Evolutionary conservation across 176 grass and related monocot genomes (phyloP).

Genomic region (Alloteropsis semialata): DNA sequence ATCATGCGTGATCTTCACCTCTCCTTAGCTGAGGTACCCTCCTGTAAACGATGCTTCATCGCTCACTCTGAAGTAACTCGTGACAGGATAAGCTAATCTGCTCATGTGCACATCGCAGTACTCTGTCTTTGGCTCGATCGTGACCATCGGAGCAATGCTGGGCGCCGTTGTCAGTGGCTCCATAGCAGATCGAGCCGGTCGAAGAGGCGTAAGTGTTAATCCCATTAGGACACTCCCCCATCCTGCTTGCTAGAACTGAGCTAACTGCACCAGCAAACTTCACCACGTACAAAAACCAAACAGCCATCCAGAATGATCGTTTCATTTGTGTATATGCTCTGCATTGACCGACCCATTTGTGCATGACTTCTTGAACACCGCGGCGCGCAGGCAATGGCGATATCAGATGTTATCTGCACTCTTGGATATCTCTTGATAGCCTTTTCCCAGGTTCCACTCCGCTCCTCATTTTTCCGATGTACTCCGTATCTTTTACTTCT

Average conservation of each 20-base stretch:
- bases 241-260: neutral
- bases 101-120: conserved; percentile 38
- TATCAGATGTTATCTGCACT: conserved; percentile 66
- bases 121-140: conserved; percentile 80
- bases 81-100: neutral
- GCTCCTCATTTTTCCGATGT: neutral
- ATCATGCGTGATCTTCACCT: conserved; percentile 79
- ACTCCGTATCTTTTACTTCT: neutral
- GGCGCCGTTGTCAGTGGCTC: conserved; percentile 61
- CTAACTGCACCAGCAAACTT: neutral
- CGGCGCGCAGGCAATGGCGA: conserved; percentile 56
- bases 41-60: neutral
- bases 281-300: neutral
- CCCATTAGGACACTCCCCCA: neutral
- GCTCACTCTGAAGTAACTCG: neutral
- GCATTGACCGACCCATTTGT: neutral
- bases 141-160: conserved; percentile 85
- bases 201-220: conserved; percentile 54
- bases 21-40: conserved; percentile 60
- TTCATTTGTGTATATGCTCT: neutral
- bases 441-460: conserved; percentile 49
- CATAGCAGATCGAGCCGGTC: conserved; percentile 50
- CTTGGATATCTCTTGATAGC: conserved; percentile 66
- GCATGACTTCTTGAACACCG: neutral
- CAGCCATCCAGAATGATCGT: neutral